These are phyloP conservation scores for Polygonum maritimum DNA, from an alignment of 148 eudicot genomes.

Conservation along the genomic window DNA sequence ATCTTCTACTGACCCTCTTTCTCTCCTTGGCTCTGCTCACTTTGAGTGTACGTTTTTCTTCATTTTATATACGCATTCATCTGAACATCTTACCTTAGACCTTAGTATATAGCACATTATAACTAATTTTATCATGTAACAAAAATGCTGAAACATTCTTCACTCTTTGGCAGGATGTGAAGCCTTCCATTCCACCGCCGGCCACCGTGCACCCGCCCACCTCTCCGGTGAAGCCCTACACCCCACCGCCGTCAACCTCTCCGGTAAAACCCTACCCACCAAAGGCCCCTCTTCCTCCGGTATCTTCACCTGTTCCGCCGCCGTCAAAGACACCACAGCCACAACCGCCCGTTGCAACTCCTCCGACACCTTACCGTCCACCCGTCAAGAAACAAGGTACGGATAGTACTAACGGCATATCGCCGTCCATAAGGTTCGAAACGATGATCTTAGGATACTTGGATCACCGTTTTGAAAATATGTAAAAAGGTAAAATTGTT, in stretches of 20 bases:
- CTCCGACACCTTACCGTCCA: slow-evolving; percentile 28
- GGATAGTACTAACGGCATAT: not conserved
- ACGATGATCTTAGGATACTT: no score
- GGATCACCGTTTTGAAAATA: no score
- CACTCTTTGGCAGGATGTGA: slow-evolving; percentile 9
- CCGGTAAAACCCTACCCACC: slow-evolving; percentile 13
- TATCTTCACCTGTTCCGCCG: not conserved
- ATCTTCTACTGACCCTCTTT: not conserved
- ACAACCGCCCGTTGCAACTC: not conserved
- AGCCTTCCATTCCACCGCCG: slow-evolving; percentile 14
- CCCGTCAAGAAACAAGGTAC: slow-evolving; percentile 43
- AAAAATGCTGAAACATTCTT: no score
- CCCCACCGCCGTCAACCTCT: slow-evolving; percentile 15
- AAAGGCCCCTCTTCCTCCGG: slow-evolving; percentile 9
- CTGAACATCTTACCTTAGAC: no score
- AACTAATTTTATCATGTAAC: no score
- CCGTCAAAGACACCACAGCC: not conserved
- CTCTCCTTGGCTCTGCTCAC: not conserved
- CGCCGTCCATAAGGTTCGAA: no score
- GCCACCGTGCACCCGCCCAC: slow-evolving; percentile 15
- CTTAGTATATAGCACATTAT: no score
- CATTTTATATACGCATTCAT: no score
- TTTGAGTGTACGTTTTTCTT: not conserved
- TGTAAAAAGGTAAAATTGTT: no score
- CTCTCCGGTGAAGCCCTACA: slow-evolving; percentile 14